These are phyloP conservation scores for Boletus rubropictus DNA, from an alignment of 768 basidiomycete species.

Conservation along the genomic window DNA sequence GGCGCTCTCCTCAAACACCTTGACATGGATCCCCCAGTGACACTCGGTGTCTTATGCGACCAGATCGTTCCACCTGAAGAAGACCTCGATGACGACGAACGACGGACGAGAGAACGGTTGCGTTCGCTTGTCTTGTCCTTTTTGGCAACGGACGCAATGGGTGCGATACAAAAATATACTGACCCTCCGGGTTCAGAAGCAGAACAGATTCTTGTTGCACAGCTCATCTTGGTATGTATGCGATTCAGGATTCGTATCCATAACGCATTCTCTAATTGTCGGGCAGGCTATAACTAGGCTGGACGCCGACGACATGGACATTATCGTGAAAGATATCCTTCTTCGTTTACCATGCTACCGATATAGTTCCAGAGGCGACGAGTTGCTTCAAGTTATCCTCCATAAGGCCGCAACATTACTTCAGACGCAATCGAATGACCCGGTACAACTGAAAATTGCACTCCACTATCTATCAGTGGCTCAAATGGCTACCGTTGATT, in stretches of 20 bases:
- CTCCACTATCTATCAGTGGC: slow-evolving; percentile 46
- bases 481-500: slow-evolving; percentile 38
- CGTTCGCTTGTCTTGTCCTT: slow-evolving; percentile 57
- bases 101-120: slow-evolving; percentile 49
- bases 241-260: not conserved
- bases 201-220: slow-evolving; percentile 44
- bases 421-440: slow-evolving; percentile 28
- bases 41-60: slow-evolving; percentile 64
- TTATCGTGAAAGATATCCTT: slow-evolving; percentile 51
- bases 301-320: slow-evolving; percentile 35
- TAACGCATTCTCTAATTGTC: slow-evolving; percentile 3
- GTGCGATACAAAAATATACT: slow-evolving; percentile 41
- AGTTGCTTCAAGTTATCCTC: slow-evolving; percentile 38
- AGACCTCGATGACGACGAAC: slow-evolving; percentile 52
- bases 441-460: slow-evolving; percentile 31
- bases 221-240: slow-evolving; percentile 44
- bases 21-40: slow-evolving; percentile 54
- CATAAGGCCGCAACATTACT: slow-evolving; percentile 33
- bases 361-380: slow-evolving; percentile 30
- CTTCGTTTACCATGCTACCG: slow-evolving; percentile 43
- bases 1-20: slow-evolving; percentile 56
- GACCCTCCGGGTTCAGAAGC: slow-evolving; percentile 37
- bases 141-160: slow-evolving; percentile 47
- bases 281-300: slow-evolving; percentile 48
- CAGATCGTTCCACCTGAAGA: slow-evolving; percentile 53